Conservation (phyloP, 2,329 filamentous ascomycete genomes). For the Fusarium ramigenum region DNA sequence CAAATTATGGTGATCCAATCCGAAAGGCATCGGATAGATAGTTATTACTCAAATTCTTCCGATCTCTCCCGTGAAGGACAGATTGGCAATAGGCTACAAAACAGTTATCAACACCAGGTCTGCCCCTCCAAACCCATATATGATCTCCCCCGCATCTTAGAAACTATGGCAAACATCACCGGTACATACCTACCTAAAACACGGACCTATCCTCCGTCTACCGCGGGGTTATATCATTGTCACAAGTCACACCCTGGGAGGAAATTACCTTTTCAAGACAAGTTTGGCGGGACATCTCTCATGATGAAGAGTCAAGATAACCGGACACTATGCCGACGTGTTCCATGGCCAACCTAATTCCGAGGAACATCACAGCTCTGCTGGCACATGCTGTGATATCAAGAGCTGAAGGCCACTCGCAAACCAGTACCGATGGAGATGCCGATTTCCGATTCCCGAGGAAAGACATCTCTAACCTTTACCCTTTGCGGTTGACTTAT, state of each 20-base stretch:
- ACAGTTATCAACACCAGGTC: slow-evolving; percentile 4
- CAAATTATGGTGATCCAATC: background rate
- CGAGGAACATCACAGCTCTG: slow-evolving; percentile 1
- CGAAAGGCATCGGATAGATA: background rate
- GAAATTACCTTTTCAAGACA: slow-evolving; percentile 39
- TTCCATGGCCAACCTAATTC: slow-evolving; percentile 18
- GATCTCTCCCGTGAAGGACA: background rate
- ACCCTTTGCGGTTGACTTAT: slow-evolving; percentile 5
- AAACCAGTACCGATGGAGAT: slow-evolving; percentile 13
- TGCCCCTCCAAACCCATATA: slow-evolving; percentile 7
- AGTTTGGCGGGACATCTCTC: slow-evolving; percentile 10
- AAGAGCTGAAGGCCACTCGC: background rate
- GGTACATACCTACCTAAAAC: slow-evolving; percentile 16
- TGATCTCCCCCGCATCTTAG: slow-evolving; percentile 25
- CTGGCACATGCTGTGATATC: background rate
- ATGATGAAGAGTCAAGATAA: slow-evolving; percentile 21
- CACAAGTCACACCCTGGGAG: slow-evolving; percentile 21
- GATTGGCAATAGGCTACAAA: background rate
- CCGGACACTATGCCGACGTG: slow-evolving; percentile 33
- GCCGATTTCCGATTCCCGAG: slow-evolving; percentile 33
- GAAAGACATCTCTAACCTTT: slow-evolving; percentile 10
- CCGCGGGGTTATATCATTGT: slow-evolving; percentile 16
- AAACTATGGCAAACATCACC: background rate
- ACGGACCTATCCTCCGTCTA: slow-evolving; percentile 28
- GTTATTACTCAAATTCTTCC: background rate